Base-by-base conservation (phyloP, 1,139 yeast species). In the Lodderomyces parapsilosis region DNA sequence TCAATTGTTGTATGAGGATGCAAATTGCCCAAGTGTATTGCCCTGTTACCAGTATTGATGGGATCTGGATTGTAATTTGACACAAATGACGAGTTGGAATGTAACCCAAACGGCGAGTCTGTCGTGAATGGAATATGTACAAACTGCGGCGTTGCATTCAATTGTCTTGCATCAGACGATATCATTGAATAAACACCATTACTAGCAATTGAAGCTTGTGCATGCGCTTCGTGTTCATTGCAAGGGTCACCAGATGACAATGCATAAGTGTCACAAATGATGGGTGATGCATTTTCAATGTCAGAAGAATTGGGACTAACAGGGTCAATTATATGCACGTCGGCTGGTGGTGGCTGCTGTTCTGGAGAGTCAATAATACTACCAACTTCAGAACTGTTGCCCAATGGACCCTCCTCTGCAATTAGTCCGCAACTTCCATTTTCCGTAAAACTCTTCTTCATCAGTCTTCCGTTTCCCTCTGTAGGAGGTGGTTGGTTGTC, bases 1-100 rank as follows among this genome's bases (percentile, higher is more conserved):
- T 73, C 78, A n/a, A 71, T 59, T 2, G 76, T 66, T 4, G 78
- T 65, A 42, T 62, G 63, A 8, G 73, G 71, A 49, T 72, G 78
- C 35, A 74, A 62, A 46, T 71, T 70, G 6, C 77, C 77, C 43
- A 74, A 58, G 49, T 67, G 73, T 23, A 74, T 68, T 1, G 78
- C 66, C 44, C 78, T 58, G 49, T 73, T 73, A 15, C 75, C 75
- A 20, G 22, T 30, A 17, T 13, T 23, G 19, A 13, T 36, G 8
- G 25, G n/a, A 28, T 31, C 33, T 3, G 20, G 27, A 11, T 38
- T 28, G 18, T 17, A 33, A 28, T 27, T 25, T 15, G 41, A n/a
- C 9, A 39, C 22, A 22, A 40, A 31, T 8, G 47, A 41, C 7
- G 41, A 36, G 25, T 22, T 37, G 6, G 45, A 41, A n/a, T 40